phyloP scores from a whole-genome alignment of 495 filamentous ascomycete species.

The Emericellopsis terricola region DNA sequence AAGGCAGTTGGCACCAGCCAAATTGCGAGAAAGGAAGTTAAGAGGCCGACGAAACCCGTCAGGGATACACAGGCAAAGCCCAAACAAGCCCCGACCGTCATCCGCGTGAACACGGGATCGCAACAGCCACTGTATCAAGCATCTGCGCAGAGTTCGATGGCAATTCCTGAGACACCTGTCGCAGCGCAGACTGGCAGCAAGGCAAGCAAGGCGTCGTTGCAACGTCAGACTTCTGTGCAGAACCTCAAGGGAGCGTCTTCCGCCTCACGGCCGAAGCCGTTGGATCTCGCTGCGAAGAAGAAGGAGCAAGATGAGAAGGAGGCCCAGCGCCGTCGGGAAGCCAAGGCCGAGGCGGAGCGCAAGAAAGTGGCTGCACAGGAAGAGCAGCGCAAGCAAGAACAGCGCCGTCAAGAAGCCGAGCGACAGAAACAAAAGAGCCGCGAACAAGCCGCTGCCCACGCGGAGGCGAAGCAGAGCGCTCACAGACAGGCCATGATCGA shows the following conservation, averaged over 20 bases:
- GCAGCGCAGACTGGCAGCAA: slow-evolving; percentile 36
- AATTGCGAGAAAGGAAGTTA: slow-evolving; percentile 32
- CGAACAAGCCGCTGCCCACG: slow-evolving; percentile 16
- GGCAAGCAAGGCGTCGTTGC: slow-evolving; percentile 46
- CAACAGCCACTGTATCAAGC: slow-evolving; percentile 39
- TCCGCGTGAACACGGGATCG: slow-evolving; percentile 60
- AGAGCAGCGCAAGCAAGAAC: slow-evolving; percentile 32
- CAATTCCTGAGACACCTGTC: not conserved
- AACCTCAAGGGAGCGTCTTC: slow-evolving; percentile 59
- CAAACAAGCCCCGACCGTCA: slow-evolving; percentile 61
- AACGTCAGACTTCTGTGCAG: slow-evolving; percentile 41
- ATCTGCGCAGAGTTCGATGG: slow-evolving; percentile 21
- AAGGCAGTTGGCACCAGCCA: slow-evolving; percentile 27
- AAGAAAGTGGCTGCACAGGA: slow-evolving; percentile 45
- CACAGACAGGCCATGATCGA: slow-evolving; percentile 58
- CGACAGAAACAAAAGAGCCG: slow-evolving; percentile 30
- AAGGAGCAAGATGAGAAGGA: slow-evolving; percentile 68
- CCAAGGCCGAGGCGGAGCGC: slow-evolving; percentile 58
- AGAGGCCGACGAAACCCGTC: slow-evolving; percentile 50
- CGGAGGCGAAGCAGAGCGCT: slow-evolving; percentile 45
- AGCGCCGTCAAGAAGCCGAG: slow-evolving; percentile 29
- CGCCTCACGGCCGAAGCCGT: slow-evolving; percentile 37
- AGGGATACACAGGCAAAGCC: slow-evolving; percentile 47
- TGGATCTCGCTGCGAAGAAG: slow-evolving; percentile 50
- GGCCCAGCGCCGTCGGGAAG: slow-evolving; percentile 59